Conservation (phyloP, 768 basidiomycete genomes). For the Paxillus involutus region DNA sequence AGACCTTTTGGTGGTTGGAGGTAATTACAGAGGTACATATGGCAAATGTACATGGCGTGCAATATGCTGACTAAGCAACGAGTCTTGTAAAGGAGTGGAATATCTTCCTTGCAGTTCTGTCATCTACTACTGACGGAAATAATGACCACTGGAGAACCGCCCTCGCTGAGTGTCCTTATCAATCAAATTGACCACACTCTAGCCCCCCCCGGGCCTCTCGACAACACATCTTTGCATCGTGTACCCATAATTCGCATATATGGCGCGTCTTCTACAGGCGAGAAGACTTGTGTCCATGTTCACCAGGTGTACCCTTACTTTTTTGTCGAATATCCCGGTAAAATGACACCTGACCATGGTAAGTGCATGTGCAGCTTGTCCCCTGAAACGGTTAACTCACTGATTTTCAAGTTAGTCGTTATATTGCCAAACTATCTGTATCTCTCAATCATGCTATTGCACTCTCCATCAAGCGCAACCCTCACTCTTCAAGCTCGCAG, state of each 20-base stretch:
- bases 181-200: constrained; percentile 67
- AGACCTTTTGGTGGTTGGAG: constrained; percentile 50
- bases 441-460: constrained; percentile 88
- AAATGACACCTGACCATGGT: constrained; percentile 66
- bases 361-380: constrained; percentile 16
- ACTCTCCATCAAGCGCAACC: constrained; percentile 74
- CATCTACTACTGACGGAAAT: constrained; percentile 66
- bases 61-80: constrained; percentile 51
- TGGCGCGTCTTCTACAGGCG: constrained; percentile 74
- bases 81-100: constrained; percentile 26
- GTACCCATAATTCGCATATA: constrained; percentile 87
- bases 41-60: constrained; percentile 33
- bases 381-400: constrained; percentile 3
- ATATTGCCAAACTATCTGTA: constrained; percentile 64
- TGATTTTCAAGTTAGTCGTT: constrained; percentile 59
- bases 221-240: constrained; percentile 56
- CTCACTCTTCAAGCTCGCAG: constrained; percentile 52
- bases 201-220: constrained; percentile 57
- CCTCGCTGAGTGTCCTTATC: constrained; percentile 42
- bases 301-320: constrained; percentile 96
- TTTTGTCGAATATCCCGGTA: constrained; percentile 78
- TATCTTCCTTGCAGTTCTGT: constrained; percentile 40
- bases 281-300: constrained; percentile 83
- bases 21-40: too few relatives aligned
- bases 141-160: constrained; percentile 15